Percentiles rank a stretch among this genome's conserved stretches.
phyloP scores from a whole-genome alignment of 2,329 filamentous ascomycete genomes.

The Metarhizium sp. region DNA sequence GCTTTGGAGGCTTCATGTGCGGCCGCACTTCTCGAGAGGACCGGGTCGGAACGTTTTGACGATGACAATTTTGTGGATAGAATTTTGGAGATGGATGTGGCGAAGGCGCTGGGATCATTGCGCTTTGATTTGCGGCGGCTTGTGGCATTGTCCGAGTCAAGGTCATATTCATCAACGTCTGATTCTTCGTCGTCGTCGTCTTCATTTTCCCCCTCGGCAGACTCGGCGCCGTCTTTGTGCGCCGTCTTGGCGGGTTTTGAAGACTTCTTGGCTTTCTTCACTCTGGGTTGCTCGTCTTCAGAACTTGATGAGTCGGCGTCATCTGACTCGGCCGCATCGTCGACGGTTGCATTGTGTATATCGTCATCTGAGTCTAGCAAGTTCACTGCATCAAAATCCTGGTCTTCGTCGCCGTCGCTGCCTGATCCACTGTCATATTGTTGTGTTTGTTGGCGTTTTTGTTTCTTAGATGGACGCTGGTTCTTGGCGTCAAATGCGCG shows the following conservation, averaged over 20 bases:
- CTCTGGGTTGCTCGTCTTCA: conserved; percentile 22
- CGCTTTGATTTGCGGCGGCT: conserved; percentile 59
- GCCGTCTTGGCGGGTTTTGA: conserved; percentile 14
- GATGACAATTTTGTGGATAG: conserved; percentile 79
- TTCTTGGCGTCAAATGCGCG: conserved; percentile 19
- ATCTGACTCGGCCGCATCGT: conserved; percentile 35
- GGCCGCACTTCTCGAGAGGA: conserved; percentile 73
- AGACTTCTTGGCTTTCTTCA: conserved; percentile 13
- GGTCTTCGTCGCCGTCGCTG: conserved; percentile 22
- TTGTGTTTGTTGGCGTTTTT: conserved; percentile 34
- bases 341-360: conserved; percentile 41
- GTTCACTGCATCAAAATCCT: conserved; percentile 41
- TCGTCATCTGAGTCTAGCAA: conserved; percentile 50
- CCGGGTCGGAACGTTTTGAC: conserved; percentile 75
- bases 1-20: conserved; percentile 65
- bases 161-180: conserved; percentile 24
- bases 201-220: conserved; percentile 24
- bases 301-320: conserved; percentile 25
- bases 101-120: conserved; percentile 86
- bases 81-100: conserved; percentile 88
- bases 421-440: conserved; percentile 45
- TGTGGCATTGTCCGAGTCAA: conserved; percentile 9
- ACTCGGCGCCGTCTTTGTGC: conserved; percentile 16
- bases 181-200: conserved; percentile 27
- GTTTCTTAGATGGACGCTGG: conserved; percentile 39